A percentile compares a stretch with the other conserved stretches of the same genome.
phyloP scores from a whole-genome alignment of 495 filamentous ascomycete genomes.

The Hypoxylon fragiforme region DNA sequence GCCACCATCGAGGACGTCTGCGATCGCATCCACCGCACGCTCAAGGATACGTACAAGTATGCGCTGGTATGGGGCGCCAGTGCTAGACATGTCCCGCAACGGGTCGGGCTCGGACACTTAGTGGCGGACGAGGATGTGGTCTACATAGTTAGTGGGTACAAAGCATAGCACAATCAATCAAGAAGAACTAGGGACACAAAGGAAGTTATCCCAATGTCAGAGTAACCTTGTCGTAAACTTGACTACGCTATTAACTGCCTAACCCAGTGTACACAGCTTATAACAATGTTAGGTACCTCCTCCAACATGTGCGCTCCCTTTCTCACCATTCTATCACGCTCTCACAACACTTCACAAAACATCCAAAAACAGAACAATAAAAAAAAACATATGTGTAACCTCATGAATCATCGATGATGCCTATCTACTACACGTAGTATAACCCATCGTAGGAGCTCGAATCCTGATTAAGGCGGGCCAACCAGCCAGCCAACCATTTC shows the following conservation, averaged over 20 bases:
- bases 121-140: constrained; percentile 98
- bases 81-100: constrained; percentile 90
- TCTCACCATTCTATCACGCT: too few species aligned
- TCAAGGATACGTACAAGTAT: constrained; percentile 99
- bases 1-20: constrained; percentile 96
- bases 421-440: constrained; percentile 8
- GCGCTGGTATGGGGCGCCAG: constrained; percentile 97
- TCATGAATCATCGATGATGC: constrained; percentile 29
- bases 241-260: too few species aligned
- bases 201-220: too few species aligned
- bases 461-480: background rate
- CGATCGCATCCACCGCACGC: constrained; percentile 87
- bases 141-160: constrained; percentile 85
- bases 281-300: too few species aligned
- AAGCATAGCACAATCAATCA: constrained; percentile 44
- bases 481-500: background rate
- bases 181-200: background rate
- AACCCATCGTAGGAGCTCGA: background rate
- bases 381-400: constrained; percentile 6
- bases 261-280: too few species aligned
- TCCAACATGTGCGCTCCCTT: too few species aligned
- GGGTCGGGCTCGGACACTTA: constrained; percentile 83
- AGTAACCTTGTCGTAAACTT: too few species aligned
- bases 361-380: background rate
- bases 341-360: too few species aligned